Percentiles rank a stretch among this genome's conserved stretches.
Evolutionary conservation across 1,139 yeast genomes (phyloP).

Genomic region (Yamadazyma oceani): DNA sequence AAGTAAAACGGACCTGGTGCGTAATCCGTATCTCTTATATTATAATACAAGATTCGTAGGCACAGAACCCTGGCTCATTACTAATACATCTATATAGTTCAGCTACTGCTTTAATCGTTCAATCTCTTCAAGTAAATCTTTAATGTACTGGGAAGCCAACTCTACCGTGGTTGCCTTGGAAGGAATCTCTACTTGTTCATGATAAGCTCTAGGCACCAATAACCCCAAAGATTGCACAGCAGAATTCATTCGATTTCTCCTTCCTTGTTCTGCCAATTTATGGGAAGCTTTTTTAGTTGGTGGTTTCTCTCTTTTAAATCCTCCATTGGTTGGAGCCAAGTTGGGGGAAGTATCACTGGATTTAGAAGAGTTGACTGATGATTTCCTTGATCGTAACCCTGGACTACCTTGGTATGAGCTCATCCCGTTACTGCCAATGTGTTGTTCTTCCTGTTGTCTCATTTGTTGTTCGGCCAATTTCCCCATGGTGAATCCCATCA

Average conservation of each 20-base stretch:
- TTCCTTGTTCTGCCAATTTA: conserved; percentile 93
- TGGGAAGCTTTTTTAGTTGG: conserved; percentile 73
- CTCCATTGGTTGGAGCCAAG: conserved; percentile 10
- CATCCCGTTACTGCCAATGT: conserved; percentile 1
- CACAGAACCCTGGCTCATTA: no score
- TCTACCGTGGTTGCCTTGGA: conserved; percentile 95
- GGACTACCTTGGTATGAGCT: conserved; percentile 10
- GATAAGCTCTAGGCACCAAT: conserved; percentile 64
- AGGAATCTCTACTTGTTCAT: conserved; percentile 60
- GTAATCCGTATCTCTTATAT: no score
- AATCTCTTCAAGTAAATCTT: conserved; percentile 49
- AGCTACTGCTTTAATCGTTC: conserved; percentile 20
- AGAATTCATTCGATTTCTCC: conserved; percentile 86
- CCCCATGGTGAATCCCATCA: conserved; percentile 54
- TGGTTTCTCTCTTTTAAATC: conserved; percentile 23
- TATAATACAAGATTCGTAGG: no score
- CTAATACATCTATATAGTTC: no score
- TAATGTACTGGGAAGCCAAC: conserved; percentile 72
- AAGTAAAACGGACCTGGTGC: no score
- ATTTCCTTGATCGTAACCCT: conserved; percentile 14
- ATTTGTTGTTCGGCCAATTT: conserved; percentile 40
- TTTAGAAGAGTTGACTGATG: conserved; percentile 16
- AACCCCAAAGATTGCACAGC: conserved; percentile 76
- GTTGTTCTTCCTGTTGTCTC: background rate
- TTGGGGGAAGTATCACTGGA: conserved; percentile 23